Evolutionary conservation across 176 grass and related monocot genomes (phyloP).

Genomic region (Musa acuminata): DNA sequence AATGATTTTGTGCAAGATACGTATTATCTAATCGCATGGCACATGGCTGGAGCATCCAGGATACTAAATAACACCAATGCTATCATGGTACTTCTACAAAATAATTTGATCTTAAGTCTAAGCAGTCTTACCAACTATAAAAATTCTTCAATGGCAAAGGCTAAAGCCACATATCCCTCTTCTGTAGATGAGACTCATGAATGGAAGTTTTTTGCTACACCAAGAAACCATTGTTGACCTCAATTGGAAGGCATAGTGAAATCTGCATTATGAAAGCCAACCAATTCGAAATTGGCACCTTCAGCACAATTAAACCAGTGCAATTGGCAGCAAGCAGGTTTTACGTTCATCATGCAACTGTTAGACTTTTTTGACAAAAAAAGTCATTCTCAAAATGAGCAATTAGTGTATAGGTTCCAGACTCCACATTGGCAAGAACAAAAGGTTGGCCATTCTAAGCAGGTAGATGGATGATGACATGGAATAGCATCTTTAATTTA

Average conservation of each 20-base stretch:
- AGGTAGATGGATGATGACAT: neutral
- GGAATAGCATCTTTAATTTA: neutral
- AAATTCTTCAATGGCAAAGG: slow-evolving; percentile 17
- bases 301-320: slow-evolving; percentile 16
- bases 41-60: neutral
- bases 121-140: slow-evolving; percentile 22
- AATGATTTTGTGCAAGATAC: neutral
- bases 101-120: neutral
- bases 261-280: slow-evolving; percentile 33
- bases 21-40: neutral
- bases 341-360: slow-evolving; percentile 7
- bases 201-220: slow-evolving; percentile 11
- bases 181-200: slow-evolving; percentile 11
- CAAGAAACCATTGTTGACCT: slow-evolving; percentile 19
- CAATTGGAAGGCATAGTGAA: slow-evolving; percentile 12
- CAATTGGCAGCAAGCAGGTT: slow-evolving; percentile 15
- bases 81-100: slow-evolving; percentile 1
- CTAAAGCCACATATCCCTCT: slow-evolving; percentile 21
- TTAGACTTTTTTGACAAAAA: neutral
- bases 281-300: slow-evolving; percentile 26
- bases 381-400: neutral
- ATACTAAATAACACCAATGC: neutral
- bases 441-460: slow-evolving; percentile 1
- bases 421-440: neutral
- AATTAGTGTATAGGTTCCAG: neutral